Percentiles rank a stretch among this genome's conserved stretches.
These are phyloP conservation scores for Marasmius oreades DNA, from an alignment of 1,284 basidiomycete species.

Conservation along the genomic window DNA sequence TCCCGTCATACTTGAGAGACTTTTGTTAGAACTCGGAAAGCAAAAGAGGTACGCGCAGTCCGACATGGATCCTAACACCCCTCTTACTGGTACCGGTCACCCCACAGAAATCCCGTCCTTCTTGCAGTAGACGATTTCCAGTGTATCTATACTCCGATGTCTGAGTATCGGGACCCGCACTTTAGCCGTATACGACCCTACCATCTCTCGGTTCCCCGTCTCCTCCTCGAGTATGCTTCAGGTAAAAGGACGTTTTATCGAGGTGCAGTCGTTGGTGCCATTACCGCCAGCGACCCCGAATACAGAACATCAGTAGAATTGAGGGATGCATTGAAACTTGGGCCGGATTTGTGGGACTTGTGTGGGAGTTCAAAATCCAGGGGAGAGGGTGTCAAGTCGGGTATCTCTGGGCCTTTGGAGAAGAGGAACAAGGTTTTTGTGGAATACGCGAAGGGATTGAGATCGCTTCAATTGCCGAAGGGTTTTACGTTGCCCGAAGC, in stretches of 20 bases:
- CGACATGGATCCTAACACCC: neutral
- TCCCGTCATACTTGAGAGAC: slow-evolving; percentile 59
- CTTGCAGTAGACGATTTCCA: slow-evolving; percentile 19
- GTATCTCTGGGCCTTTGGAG: slow-evolving; percentile 37
- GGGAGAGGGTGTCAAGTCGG: neutral
- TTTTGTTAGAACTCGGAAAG: slow-evolving; percentile 62
- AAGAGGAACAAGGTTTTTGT: slow-evolving; percentile 24
- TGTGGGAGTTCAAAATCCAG: neutral
- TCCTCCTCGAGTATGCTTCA: slow-evolving; percentile 74
- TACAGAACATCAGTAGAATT: slow-evolving; percentile 59
- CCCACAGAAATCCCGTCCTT: slow-evolving; percentile 20
- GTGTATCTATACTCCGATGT: slow-evolving; percentile 36
- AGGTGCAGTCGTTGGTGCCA: slow-evolving; percentile 65
- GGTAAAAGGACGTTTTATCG: slow-evolving; percentile 68
- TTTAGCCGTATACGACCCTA: slow-evolving; percentile 72
- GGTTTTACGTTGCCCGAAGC: slow-evolving; percentile 61
- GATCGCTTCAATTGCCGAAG: slow-evolving; percentile 52
- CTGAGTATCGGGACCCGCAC: slow-evolving; percentile 77
- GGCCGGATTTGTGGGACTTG: slow-evolving; percentile 25
- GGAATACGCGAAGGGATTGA: slow-evolving; percentile 44
- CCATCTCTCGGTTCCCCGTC: slow-evolving; percentile 78
- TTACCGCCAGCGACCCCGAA: slow-evolving; percentile 52
- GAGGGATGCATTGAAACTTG: slow-evolving; percentile 47
- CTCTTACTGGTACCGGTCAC: slow-evolving; percentile 7
- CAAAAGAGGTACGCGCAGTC: slow-evolving; percentile 60